Base-by-base conservation (phyloP, 2,329 filamentous ascomycete species). In the Diaporthe sp. region DNA sequence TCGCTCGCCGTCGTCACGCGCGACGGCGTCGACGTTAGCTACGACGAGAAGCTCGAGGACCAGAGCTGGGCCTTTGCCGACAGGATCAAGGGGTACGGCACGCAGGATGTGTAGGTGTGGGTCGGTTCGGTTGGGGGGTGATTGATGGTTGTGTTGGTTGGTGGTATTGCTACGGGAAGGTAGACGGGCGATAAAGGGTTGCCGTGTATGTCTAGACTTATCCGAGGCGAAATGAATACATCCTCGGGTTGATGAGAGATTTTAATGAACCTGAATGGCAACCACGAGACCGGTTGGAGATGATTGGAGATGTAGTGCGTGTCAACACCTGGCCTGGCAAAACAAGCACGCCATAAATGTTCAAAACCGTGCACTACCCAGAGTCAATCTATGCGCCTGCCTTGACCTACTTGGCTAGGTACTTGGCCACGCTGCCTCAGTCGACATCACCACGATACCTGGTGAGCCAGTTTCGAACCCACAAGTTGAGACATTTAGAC, bases 41-140 rank as follows among this genome's bases (percentile, higher is more conserved):
- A 97, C 85, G 87, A 94, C 81, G 94, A 98, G 88, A 92, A 95
- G 89, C 89, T 99, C 79, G 96, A 98, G 89, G 90, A 93, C 81
- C 96, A 98, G 90, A 98, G 95, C 90, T 98, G 96, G 97, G 95
- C 94, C 70, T 99, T 99, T 88, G 97, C 97, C 34, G 96, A 98
- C 83, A 91, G 93, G 80, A 98, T 99, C 85, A 94, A 92, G 85
- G 97, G 97, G 59, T 99, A 99, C 83, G 97, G 97, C 77, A 97
- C 96, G 37, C 96, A 98, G 89, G 89, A 87, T 61, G 89, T 91
- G 17, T 92, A 87, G 77, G 46, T 28, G n/a, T 3, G 31, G 51
- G 51, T 22, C 44, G 22, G 25, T 12, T 5, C 5, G 8, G 22
- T 19, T 4, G 22, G 12, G 15, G 0, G 1, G 8, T 19, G 15